phyloP scores from a whole-genome alignment of 345 rosid species.

The Carallia brachiata region DNA sequence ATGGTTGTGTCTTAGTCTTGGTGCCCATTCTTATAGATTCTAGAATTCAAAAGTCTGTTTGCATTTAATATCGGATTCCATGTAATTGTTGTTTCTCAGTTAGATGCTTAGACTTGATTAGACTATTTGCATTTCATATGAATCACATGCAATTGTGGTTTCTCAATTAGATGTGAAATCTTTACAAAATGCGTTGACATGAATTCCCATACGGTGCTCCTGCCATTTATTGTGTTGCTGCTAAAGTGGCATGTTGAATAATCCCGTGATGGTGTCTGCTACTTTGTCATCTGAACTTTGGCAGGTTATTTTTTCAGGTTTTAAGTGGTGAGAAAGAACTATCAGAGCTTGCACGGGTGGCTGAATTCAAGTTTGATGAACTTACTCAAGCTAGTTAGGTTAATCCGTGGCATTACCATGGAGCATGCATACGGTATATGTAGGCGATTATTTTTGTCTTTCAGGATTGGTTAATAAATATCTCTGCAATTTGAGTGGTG shows the following conservation, averaged over 20 bases:
- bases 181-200: background rate
- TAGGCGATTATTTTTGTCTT: background rate
- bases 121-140: too few species aligned
- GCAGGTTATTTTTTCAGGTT: slow-evolving; percentile 41
- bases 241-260: background rate
- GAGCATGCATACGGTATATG: slow-evolving; percentile 16
- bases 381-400: slow-evolving; percentile 14
- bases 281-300: background rate
- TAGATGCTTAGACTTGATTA: background rate
- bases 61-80: too few species aligned
- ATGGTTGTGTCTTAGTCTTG: background rate
- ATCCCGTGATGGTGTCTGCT: background rate
- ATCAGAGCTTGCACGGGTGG: slow-evolving; percentile 53
- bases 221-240: background rate
- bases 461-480: too few species aligned
- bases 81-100: background rate
- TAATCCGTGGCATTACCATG: background rate
- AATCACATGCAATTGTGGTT: too few species aligned
- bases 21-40: background rate
- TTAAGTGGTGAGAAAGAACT: slow-evolving; percentile 72
- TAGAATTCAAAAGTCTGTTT: background rate
- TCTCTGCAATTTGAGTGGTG: too few species aligned
- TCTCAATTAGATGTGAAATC: too few species aligned
- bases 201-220: background rate
- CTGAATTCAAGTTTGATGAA: slow-evolving; percentile 48